Evolutionary conservation across 108 stramenopile genomes (phyloP).

Genomic region (Cyclotella kingstonii): DNA sequence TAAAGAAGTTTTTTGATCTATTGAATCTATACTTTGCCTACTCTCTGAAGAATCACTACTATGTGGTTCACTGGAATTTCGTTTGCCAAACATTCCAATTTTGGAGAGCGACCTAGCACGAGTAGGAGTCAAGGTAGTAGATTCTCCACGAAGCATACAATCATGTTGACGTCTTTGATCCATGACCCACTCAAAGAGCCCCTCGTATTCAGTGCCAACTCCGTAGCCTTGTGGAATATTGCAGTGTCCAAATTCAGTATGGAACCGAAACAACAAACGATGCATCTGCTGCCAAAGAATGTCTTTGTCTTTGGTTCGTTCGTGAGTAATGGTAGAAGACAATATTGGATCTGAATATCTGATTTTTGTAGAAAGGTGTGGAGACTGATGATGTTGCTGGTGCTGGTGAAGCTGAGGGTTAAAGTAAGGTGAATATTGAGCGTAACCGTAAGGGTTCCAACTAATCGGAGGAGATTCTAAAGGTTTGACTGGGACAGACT

Average conservation of each 20-base stretch:
- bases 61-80: not conserved
- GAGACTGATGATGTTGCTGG: not conserved
- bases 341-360: not conserved
- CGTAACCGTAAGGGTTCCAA: conserved; percentile 1
- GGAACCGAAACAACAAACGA: conserved; percentile 23
- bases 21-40: not conserved
- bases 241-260: conserved; percentile 34
- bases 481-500: not conserved
- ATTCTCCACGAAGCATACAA: conserved; percentile 16
- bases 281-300: conserved; percentile 22
- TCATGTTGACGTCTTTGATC: conserved; percentile 24
- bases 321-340: not conserved
- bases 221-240: conserved; percentile 35
- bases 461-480: not conserved
- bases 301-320: not conserved
- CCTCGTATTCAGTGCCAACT: conserved; percentile 32
- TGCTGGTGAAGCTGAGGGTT: conserved; percentile 1
- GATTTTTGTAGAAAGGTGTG: not conserved
- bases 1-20: not conserved
- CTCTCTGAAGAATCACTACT: not conserved
- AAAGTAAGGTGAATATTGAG: conserved; percentile 23
- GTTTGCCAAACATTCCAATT: conserved; percentile 15
- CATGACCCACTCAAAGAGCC: conserved; percentile 30
- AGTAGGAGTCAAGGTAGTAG: conserved; percentile 26
- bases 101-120: conserved; percentile 7